These are phyloP conservation scores for Coleophoma cylindrospora DNA, from an alignment of 2,329 filamentous ascomycete species.

Conservation along the genomic window DNA sequence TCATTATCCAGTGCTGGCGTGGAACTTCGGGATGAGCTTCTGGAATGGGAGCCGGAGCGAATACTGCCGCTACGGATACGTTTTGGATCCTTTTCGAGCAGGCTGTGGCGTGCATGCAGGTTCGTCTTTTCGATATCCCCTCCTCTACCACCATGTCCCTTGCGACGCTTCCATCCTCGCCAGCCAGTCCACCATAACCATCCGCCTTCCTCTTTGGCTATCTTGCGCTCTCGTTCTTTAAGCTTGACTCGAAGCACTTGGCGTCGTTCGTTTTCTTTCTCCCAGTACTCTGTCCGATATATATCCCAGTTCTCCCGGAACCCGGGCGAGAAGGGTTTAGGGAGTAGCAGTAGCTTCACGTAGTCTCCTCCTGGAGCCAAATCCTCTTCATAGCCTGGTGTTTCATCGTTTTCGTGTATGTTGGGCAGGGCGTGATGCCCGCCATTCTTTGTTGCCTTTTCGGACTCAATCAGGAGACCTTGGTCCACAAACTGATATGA, in stretches of 20 bases:
- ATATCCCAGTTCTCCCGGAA: slow-evolving; percentile 97
- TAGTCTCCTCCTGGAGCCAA: slow-evolving; percentile 85
- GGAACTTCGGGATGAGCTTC: slow-evolving; percentile 28
- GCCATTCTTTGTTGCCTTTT: slow-evolving; percentile 49
- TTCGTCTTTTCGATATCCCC: slow-evolving; percentile 25
- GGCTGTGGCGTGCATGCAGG: slow-evolving; percentile 15
- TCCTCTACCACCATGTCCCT: slow-evolving; percentile 7
- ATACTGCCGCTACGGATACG: slow-evolving; percentile 22
- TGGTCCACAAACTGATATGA: slow-evolving; percentile 76
- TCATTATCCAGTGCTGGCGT: slow-evolving; percentile 26
- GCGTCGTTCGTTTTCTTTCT: slow-evolving; percentile 88
- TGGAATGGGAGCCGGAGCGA: slow-evolving; percentile 24
- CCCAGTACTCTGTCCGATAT: slow-evolving; percentile 94
- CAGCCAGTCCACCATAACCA: slow-evolving; percentile 88
- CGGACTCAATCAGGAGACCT: slow-evolving; percentile 50
- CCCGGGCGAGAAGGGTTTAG: slow-evolving; percentile 90
- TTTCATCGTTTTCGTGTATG: slow-evolving; percentile 52
- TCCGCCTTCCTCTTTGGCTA: slow-evolving; percentile 63
- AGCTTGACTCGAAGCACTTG: slow-evolving; percentile 67
- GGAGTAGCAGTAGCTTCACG: slow-evolving; percentile 82
- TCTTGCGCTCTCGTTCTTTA: slow-evolving; percentile 59
- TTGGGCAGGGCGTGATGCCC: slow-evolving; percentile 32
- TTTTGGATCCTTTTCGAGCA: slow-evolving; percentile 21
- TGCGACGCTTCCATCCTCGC: slow-evolving; percentile 40
- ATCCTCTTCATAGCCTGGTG: slow-evolving; percentile 76